Evolutionary conservation across 1,139 yeast species (phyloP), one percentile per base, ranked within the genome.

Genomic region (Diutina siamensis): DNA sequence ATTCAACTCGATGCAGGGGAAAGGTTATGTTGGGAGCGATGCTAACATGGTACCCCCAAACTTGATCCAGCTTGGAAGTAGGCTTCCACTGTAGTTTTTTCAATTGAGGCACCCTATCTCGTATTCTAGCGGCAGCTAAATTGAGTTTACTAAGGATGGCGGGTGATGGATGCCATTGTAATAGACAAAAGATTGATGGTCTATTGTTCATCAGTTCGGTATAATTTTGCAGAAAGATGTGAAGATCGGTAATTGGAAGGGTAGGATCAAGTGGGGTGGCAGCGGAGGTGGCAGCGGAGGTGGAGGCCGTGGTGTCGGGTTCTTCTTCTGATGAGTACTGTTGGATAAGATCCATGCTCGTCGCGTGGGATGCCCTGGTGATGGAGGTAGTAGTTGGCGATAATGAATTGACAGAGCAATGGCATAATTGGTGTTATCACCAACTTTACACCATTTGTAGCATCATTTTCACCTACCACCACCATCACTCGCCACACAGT

Each of bases 291-390:
- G n/a, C n/a, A n/a, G n/a, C n/a, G n/a, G n/a, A n/a, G n/a, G n/a
- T n/a, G n/a, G n/a, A n/a, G 28, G 28, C 10, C 28, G 17, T 32
- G 17, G 38, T 35, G 21, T 18, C 22, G 21, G 19, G 27, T 19
- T 22, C 20, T 7, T 36, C 40, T 25, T 21, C 40, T 17, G 32
- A 25, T 18, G 42, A 25, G 42, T 22, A 38, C 4, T 9, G 3
- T n/a, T 35, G 28, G 40, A 20, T 21, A 17, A 25, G 42, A 25
- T 38, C 32, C 42, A 38, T 38, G 42, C 40, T 27, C 27, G 28
- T 17, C 42, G 19, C 32, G 10, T 25, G 28, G n/a, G n/a, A n/a
- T n/a, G n/a, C n/a, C n/a, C n/a, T n/a, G n/a, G n/a, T n/a, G n/a
- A n/a, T n/a, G n/a, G n/a, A n/a, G n/a, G n/a, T n/a, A n/a, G n/a